A percentile compares a stretch with the other conserved stretches of the same genome.
These are phyloP conservation scores for Ophiocordyceps camponoti-rufipedis DNA, from an alignment of 2,329 filamentous ascomycete genomes.

Conservation along the genomic window DNA sequence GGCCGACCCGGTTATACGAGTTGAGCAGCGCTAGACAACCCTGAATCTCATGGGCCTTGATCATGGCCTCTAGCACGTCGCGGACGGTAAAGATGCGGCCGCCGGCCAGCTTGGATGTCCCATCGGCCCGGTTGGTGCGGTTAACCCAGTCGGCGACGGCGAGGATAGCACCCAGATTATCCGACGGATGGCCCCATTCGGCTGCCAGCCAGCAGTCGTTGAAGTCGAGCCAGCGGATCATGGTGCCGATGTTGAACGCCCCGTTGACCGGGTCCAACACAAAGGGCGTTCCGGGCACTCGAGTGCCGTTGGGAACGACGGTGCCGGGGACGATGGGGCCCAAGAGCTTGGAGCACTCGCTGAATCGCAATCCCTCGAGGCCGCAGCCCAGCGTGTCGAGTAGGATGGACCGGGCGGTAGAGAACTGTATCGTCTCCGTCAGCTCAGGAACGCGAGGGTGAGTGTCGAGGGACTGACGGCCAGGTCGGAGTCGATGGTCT, in stretches of 20 bases:
- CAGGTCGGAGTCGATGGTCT: conserved; percentile 75
- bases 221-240: conserved; percentile 99
- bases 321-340: conserved; percentile 86
- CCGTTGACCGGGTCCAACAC: conserved; percentile 89
- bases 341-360: conserved; percentile 87
- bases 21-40: conserved; percentile 93
- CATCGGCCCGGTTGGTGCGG: conserved; percentile 59
- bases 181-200: conserved; percentile 96
- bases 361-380: conserved; percentile 86
- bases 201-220: conserved; percentile 99
- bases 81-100: conserved; percentile 77
- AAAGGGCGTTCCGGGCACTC: conserved; percentile 81
- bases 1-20: conserved; percentile 95
- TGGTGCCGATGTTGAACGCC: conserved; percentile 96
- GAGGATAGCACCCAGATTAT: conserved; percentile 94
- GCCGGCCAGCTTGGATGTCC: conserved; percentile 51
- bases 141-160: conserved; percentile 96
- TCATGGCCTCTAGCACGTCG: conserved; percentile 91
- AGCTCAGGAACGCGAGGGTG: background rate
- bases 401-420: conserved; percentile 92
- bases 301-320: conserved; percentile 76
- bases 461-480: conserved; percentile 44
- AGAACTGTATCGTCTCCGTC: conserved; percentile 41
- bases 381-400: conserved; percentile 94
- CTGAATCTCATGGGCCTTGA: conserved; percentile 98